Conservation (phyloP, 441 rosid species). For the Bocquillonia castaneifolia region DNA sequence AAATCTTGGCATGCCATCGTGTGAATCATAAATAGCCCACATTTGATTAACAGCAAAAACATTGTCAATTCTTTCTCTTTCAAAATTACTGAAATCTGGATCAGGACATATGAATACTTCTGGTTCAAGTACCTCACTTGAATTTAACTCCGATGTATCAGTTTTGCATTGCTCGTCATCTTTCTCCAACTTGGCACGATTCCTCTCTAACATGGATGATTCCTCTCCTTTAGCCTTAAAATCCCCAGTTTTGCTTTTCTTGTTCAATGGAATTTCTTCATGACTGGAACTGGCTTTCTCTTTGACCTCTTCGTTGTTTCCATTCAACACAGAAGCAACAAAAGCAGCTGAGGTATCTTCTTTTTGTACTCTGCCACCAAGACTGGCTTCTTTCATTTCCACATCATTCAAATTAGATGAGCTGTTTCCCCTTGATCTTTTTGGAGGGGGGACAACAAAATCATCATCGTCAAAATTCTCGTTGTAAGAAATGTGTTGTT, state of each 20-base stretch:
- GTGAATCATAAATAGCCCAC: constrained; percentile 57
- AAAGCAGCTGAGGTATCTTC: constrained; percentile 21
- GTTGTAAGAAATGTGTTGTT: constrained; percentile 53
- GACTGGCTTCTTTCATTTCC: constrained; percentile 26
- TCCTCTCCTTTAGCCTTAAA: constrained; percentile 21
- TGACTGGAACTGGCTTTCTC: constrained; percentile 12
- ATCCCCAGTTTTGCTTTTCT: constrained; percentile 23
- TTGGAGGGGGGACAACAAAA: constrained; percentile 25
- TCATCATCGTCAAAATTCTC: constrained; percentile 59
- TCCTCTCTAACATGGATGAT: constrained; percentile 18
- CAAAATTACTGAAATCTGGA: constrained; percentile 56
- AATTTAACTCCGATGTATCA: constrained; percentile 15
- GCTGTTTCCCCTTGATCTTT: constrained; percentile 28
- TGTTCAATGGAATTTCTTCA: constrained; percentile 23
- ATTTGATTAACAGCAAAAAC: constrained; percentile 47
- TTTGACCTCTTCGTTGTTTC: constrained; percentile 18
- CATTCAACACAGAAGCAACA: constrained; percentile 12
- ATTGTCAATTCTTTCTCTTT: constrained; percentile 32
- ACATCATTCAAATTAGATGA: constrained; percentile 22
- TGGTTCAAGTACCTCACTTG: constrained; percentile 28
- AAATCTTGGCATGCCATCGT: constrained; percentile 65
- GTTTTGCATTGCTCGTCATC: constrained; percentile 19
- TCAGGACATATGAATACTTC: constrained; percentile 35
- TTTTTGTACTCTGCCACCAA: constrained; percentile 15
- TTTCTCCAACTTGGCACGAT: constrained; percentile 13